Evolutionary conservation across 2,329 filamentous ascomycete genomes (phyloP), one percentile per base, ranked within the genome.

Genomic region (Ceratocystis alfenasii): DNA sequence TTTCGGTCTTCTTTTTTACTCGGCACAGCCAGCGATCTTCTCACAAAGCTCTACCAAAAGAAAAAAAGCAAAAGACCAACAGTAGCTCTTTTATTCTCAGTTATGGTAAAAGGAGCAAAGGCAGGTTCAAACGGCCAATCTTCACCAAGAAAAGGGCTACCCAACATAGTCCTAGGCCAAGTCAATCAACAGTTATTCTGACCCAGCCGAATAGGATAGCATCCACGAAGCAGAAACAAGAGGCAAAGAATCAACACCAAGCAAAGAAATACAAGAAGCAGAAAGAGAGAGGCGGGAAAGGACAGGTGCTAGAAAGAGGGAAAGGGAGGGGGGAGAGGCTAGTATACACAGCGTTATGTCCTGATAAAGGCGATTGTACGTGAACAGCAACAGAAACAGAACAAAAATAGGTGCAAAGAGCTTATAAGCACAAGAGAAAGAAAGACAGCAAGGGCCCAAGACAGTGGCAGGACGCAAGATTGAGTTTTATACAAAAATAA

Each of bases 271-370:
- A 7, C 53, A 57, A 33, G 53, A 36, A 22, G 33, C 5, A 33
- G 17, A 59, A 30, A 36, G 55, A 7, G 55, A 20, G 55, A 20
- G 55, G n/a, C 8, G 28, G 28, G 12, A 28, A 30, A 59, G 55
- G 55, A 59, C 55, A 59, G 3, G 30, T 33, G 55, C 55, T 59
- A 46, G 62, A 57, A 17, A 20, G 60, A 50, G 44, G 48, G 22
- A 28, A 15, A 15, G 25, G 10, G 22, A 25, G 6, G 48, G 28
- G n/a, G 4, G n/a, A 55, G 28, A 7, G 55, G 55, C 41, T 66
- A 63, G 48, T 66, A 53, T 66, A 66, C 64, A 66, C 64, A 62
- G 64, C 53, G 64, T 25, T 57, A 62, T 63, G 64, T 50, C 59
- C 59, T 41, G 36, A 10, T 33, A 20, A 30, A 63, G 46, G 46